These are phyloP conservation scores for Hippophae rhamnoides DNA, from an alignment of 306 rosid species.

Conservation along the genomic window DNA sequence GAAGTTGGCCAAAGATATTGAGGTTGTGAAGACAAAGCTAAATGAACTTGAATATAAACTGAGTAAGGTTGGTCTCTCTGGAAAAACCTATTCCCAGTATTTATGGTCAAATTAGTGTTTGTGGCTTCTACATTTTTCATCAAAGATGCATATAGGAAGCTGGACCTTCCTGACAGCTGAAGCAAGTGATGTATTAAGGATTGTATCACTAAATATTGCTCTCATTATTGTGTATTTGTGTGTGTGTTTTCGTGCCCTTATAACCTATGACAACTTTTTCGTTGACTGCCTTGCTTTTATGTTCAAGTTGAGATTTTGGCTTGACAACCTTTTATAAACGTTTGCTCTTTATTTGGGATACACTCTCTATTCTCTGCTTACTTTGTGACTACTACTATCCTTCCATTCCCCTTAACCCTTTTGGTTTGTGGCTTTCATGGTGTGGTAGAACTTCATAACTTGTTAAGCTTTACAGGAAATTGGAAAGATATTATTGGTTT, in stretches of 20 bases:
- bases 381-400: no score
- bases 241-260: no score
- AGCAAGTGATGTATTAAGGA: no score
- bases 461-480: no score
- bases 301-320: not conserved
- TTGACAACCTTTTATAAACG: not conserved
- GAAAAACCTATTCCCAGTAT: constrained; percentile 1
- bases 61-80: constrained; percentile 52
- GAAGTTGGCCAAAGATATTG: constrained; percentile 51
- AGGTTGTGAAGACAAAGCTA: constrained; percentile 67
- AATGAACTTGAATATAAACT: constrained; percentile 66
- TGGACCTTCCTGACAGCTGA: not conserved
- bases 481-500: not conserved
- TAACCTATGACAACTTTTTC: no score
- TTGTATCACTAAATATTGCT: no score
- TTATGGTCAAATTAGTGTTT: constrained; percentile 12
- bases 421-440: no score
- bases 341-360: not conserved
- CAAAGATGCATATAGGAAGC: not conserved
- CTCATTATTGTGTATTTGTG: no score
- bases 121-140: not conserved
- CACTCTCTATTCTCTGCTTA: not conserved
- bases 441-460: no score
- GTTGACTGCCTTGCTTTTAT: not conserved
- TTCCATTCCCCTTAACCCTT: no score